Evolutionary conservation across 345 rosid species (phyloP).

Genomic region (Salix koriyanagi): DNA sequence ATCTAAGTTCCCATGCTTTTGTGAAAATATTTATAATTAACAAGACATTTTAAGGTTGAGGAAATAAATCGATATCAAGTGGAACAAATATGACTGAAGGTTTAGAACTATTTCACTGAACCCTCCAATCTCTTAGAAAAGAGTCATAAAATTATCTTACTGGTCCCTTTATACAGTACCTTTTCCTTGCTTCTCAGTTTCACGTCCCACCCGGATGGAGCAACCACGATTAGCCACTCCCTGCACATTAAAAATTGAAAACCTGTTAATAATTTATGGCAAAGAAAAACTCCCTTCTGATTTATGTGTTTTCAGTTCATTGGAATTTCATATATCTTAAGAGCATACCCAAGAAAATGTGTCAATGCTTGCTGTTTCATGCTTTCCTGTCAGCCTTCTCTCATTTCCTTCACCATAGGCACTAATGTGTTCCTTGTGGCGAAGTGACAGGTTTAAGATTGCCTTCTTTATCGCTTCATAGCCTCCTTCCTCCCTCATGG

Average conservation of each 20-base stretch:
- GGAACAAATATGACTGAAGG: background rate
- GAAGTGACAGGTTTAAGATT: conserved; percentile 82
- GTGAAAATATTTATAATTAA: background rate
- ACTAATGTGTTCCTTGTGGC: conserved; percentile 80
- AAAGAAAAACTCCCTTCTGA: background rate
- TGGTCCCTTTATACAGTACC: conserved; percentile 34
- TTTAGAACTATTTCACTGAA: background rate
- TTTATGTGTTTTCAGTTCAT: background rate
- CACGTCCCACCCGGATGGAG: conserved; percentile 96
- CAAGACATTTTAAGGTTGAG: background rate
- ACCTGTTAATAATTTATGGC: background rate
- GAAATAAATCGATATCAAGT: background rate
- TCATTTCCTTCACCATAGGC: conserved; percentile 99
- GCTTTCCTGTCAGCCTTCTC: conserved; percentile 94
- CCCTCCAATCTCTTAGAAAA: background rate
- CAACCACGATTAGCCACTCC: conserved; percentile 98
- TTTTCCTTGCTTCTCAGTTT: conserved; percentile 85
- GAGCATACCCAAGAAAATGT: conserved; percentile 85
- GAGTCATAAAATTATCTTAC: background rate
- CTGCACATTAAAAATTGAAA: conserved; percentile 32
- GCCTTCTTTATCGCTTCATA: conserved; percentile 86
- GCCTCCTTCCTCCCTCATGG: conserved; percentile 95
- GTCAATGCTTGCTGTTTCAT: conserved; percentile 89
- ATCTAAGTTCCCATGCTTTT: too few relatives aligned
- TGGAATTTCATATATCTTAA: background rate